Percentiles rank a stretch among this genome's conserved stretches.
Conservation (phyloP, 345 rosid genomes). For the Nephelium lappaceum region DNA sequence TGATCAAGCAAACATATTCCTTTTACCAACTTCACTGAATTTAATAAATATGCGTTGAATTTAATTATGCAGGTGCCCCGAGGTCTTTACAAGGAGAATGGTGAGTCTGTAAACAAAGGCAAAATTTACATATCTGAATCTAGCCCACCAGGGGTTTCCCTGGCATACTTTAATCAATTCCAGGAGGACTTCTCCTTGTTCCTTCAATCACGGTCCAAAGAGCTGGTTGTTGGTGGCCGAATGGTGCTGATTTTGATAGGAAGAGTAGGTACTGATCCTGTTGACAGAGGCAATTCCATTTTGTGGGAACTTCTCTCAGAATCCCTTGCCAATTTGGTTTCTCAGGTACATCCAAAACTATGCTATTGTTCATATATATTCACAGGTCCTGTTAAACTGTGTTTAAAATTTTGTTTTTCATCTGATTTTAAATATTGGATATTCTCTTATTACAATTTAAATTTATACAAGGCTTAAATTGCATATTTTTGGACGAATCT, state of each 20-base stretch:
- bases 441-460: no score
- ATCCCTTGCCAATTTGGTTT: conserved; percentile 54
- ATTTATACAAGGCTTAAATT: no score
- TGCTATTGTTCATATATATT: no score
- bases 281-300: conserved; percentile 88
- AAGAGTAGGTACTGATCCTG: conserved; percentile 58
- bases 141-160: conserved; percentile 60
- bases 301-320: conserved; percentile 73
- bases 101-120: conserved; percentile 75
- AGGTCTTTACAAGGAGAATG: conserved; percentile 59
- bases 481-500: no score
- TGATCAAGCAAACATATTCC: no score
- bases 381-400: no score
- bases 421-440: no score
- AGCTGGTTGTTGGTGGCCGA: conserved; percentile 54
- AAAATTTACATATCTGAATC: conserved; percentile 58
- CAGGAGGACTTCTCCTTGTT: conserved; percentile 70
- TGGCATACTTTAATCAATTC: conserved; percentile 72
- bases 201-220: conserved; percentile 63
- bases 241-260: conserved; percentile 79
- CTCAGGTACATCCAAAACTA: conserved; percentile 39
- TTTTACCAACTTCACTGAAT: no score
- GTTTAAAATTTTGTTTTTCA: no score
- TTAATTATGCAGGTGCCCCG: conserved; percentile 61
- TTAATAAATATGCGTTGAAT: no score